Evolutionary conservation across 805 yeast species (phyloP), one percentile per base, ranked within the genome.

Genomic region (Zygosaccharomyces siamensis): DNA sequence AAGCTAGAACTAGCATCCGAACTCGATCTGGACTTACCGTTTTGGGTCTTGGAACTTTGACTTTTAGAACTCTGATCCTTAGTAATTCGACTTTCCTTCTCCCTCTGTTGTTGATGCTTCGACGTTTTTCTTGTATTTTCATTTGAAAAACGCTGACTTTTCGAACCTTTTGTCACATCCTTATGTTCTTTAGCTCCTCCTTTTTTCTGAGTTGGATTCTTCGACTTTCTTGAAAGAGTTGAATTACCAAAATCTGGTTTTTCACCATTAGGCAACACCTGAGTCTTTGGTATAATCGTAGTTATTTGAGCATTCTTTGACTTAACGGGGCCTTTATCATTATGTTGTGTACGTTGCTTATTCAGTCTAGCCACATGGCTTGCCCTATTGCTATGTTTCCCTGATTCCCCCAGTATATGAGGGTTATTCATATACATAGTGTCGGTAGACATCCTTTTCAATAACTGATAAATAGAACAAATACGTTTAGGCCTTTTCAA

Each of bases 371-470:
- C 39, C 40, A 49, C 44, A 8, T 49, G 55, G 23, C 45, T 52
- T 18, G 58, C 43, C 47, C 51, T 58, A 48, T 62, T 62, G 4
- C 5, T 14, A 33, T 33, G 37, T 46, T 55, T 63, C 30, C 62
- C 52, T 18, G 58, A 56, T 7, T 62, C 45, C 12, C 59, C 55
- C 51, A 62, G 42, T 56, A 63, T 48, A 50, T 66, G 54, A 30
- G 68, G 57, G 50, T 64, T 64, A 45, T 63, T 63, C 49, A 63
- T 50, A 46, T 63, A 63, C 64, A 56, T 62, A 31, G 69, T 62
- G 55, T 63, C 68, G 14, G 64, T 54, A 14, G 68, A 62, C 69
- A 64, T 63, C 5, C 12, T 40, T 30, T n/a, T 33, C 21, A 16
- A 33, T 18, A 33, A 16, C 21, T 24, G 40, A 12, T 26, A 26